Percentiles rank a stretch among this genome's conserved stretches.
Evolutionary conservation across 441 rosid genomes (phyloP).

Genomic region (Jatropha podagrica): DNA sequence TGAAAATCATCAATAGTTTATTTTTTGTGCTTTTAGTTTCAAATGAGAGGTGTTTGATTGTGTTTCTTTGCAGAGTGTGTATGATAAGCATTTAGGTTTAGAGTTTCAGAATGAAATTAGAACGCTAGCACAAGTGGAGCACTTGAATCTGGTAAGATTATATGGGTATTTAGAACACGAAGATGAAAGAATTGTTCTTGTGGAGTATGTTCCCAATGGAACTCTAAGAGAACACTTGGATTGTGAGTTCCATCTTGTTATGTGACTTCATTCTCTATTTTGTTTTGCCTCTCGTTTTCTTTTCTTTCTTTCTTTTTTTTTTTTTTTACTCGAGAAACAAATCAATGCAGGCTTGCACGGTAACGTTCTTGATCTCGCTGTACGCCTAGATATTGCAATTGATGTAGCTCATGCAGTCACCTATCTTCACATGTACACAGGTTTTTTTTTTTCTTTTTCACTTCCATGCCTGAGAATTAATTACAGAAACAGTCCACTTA

Average conservation of each 20-base stretch:
- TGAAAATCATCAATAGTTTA: background rate
- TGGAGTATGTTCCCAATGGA: constrained; percentile 86
- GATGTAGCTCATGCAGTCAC: constrained; percentile 95
- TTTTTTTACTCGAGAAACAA: constrained; percentile 13
- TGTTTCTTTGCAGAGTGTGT: constrained; percentile 50
- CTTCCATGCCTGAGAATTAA: constrained; percentile 14
- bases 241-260: constrained; percentile 43
- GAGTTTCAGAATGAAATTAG: constrained; percentile 81
- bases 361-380: constrained; percentile 55
- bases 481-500: constrained; percentile 4
- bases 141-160: constrained; percentile 71
- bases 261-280: background rate
- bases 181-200: constrained; percentile 73
- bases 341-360: constrained; percentile 56
- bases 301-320: too few species aligned
- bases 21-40: background rate
- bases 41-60: background rate
- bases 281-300: background rate
- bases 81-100: constrained; percentile 71
- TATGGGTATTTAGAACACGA: constrained; percentile 65
- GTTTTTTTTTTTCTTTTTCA: constrained; percentile 35
- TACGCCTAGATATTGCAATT: constrained; percentile 74
- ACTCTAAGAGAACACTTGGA: constrained; percentile 92
- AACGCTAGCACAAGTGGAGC: constrained; percentile 77
- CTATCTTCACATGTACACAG: constrained; percentile 96